phyloP scores from a whole-genome alignment of 495 filamentous ascomycete species.

The Lepraria neglecta region DNA sequence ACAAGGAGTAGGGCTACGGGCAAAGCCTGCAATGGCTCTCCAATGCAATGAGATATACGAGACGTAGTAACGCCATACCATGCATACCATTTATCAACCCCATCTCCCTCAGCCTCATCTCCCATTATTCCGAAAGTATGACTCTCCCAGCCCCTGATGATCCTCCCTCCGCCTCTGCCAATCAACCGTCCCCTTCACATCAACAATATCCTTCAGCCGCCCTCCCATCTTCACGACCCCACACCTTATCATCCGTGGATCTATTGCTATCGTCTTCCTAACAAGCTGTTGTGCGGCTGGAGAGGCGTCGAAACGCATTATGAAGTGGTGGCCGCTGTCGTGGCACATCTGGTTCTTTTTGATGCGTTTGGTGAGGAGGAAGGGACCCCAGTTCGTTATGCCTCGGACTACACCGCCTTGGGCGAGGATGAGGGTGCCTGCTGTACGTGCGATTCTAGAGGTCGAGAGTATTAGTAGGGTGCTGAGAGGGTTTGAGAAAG shows the following conservation, averaged over 20 bases:
- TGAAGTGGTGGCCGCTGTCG: constrained; percentile 86
- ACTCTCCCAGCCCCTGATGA: neutral
- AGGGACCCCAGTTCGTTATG: constrained; percentile 89
- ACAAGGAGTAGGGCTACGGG: too few species aligned
- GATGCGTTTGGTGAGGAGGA: constrained; percentile 68
- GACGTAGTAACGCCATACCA: neutral
- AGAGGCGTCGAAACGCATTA: constrained; percentile 87
- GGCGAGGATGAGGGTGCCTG: constrained; percentile 75
- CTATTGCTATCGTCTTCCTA: constrained; percentile 67
- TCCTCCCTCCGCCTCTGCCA: constrained; percentile 39
- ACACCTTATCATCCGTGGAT: constrained; percentile 85
- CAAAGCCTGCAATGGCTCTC: neutral
- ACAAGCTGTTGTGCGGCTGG: constrained; percentile 64
- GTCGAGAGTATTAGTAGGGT: constrained; percentile 9
- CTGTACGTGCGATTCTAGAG: constrained; percentile 74
- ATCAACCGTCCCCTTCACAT: constrained; percentile 53
- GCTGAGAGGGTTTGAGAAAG: neutral
- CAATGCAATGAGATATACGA: neutral
- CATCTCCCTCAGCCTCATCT: neutral
- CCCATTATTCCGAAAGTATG: neutral
- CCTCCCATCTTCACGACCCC: constrained; percentile 79
- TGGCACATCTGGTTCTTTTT: constrained; percentile 73
- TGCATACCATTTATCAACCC: neutral
- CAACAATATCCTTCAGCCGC: constrained; percentile 62
- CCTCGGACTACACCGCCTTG: constrained; percentile 87